phyloP scores from a whole-genome alignment of 139 green algal species.

The Parachlorella kessleri region DNA sequence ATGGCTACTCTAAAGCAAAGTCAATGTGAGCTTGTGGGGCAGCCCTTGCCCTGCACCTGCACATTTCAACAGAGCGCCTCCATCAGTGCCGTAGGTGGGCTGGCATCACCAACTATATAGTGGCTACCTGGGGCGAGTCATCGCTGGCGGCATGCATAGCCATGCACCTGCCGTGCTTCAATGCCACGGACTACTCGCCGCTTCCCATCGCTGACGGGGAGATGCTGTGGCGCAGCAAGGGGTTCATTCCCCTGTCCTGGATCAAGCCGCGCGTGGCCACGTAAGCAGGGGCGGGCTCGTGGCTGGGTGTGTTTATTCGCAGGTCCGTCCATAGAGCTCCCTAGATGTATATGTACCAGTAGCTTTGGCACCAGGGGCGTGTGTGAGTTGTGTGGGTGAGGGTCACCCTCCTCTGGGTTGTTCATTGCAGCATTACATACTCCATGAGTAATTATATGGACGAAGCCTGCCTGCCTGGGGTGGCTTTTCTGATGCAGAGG shows the following conservation, averaged over 20 bases:
- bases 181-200: not conserved
- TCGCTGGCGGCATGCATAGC: conserved; percentile 3
- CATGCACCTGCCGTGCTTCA: conserved; percentile 18
- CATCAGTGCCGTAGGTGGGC: not conserved
- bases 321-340: not conserved
- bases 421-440: not conserved
- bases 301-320: not conserved
- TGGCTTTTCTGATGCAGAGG: too few relatives aligned
- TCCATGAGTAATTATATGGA: not conserved
- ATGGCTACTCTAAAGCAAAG: too few relatives aligned
- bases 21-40: too few relatives aligned
- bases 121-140: conserved; percentile 10
- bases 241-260: not conserved
- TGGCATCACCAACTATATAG: conserved; percentile 13
- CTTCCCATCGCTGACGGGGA: not conserved
- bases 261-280: not conserved
- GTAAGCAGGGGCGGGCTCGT: not conserved
- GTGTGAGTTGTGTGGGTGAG: not conserved
- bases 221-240: not conserved
- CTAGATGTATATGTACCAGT: not conserved
- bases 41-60: too few relatives aligned
- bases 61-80: too few relatives aligned
- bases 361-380: not conserved
- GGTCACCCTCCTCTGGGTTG: not conserved
- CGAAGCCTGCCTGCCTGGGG: too few relatives aligned